Percentiles rank a stretch among this genome's conserved stretches.
Evolutionary conservation across 2,329 filamentous ascomycete species (phyloP).

Genomic region (Nannizziopsis barbatae): DNA sequence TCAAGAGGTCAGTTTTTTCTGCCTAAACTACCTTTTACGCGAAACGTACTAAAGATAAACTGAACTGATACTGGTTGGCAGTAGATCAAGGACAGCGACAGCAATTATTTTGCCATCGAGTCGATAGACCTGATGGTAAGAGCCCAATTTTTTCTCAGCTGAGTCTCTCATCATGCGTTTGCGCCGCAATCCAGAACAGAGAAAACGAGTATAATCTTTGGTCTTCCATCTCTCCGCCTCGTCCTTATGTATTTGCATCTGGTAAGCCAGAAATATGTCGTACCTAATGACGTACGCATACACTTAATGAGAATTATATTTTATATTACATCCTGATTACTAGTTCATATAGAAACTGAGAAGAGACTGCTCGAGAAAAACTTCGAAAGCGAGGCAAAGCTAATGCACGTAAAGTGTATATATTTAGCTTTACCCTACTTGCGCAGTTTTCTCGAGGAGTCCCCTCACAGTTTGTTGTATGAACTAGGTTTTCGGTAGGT

Average conservation of each 20-base stretch:
- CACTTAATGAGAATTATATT: not conserved
- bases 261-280: constrained; percentile 38
- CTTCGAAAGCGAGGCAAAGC: too few relatives aligned
- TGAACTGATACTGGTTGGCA: constrained; percentile 39
- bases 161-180: constrained; percentile 27
- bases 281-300: constrained; percentile 25
- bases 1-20: not conserved
- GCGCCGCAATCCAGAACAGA: constrained; percentile 37
- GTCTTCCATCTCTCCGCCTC: constrained; percentile 34
- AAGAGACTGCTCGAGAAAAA: not conserved
- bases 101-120: constrained; percentile 40
- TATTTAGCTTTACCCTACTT: too few relatives aligned
- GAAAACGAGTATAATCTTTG: constrained; percentile 37
- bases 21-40: not conserved
- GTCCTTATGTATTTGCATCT: constrained; percentile 38
- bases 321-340: not conserved
- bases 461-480: not conserved
- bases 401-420: not conserved
- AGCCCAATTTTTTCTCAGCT: constrained; percentile 36
- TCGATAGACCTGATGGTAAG: constrained; percentile 42
- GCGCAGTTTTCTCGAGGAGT: not conserved
- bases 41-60: constrained; percentile 38
- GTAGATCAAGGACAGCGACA: constrained; percentile 39
- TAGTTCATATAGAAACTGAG: not conserved
- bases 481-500: not conserved